These are phyloP conservation scores for Populus hybrid DNA, from an alignment of 441 rosid species.

Conservation along the genomic window DNA sequence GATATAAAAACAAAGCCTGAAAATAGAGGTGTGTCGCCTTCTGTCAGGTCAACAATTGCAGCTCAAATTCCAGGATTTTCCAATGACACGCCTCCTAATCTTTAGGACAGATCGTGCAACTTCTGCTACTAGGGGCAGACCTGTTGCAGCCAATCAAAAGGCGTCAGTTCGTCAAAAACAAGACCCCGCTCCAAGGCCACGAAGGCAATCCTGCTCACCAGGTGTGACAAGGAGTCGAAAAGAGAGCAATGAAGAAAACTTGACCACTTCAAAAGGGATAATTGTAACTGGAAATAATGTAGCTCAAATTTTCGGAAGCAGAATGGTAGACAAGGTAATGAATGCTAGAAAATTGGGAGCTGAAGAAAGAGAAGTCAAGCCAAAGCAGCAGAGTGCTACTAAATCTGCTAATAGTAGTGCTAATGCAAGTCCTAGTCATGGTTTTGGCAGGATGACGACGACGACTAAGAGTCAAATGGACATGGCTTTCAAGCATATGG, in stretches of 20 bases:
- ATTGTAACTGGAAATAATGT: slow-evolving; percentile 19
- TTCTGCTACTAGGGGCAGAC: slow-evolving; percentile 41
- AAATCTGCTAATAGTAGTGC: not conserved
- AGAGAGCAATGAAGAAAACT: slow-evolving; percentile 7
- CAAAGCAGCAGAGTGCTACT: slow-evolving; percentile 9
- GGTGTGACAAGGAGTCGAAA: slow-evolving; percentile 35
- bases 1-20: slow-evolving; percentile 21
- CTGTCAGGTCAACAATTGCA: slow-evolving; percentile 24
- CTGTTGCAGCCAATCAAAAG: slow-evolving; percentile 4
- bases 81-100: slow-evolving; percentile 34
- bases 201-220: slow-evolving; percentile 50
- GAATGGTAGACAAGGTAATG: slow-evolving; percentile 57
- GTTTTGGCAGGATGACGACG: slow-evolving; percentile 15
- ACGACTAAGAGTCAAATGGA: slow-evolving; percentile 22
- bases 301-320: slow-evolving; percentile 43
- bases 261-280: slow-evolving; percentile 9
- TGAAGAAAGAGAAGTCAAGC: slow-evolving; percentile 23
- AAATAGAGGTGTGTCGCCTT: slow-evolving; percentile 34
- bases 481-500: slow-evolving; percentile 23
- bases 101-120: slow-evolving; percentile 33
- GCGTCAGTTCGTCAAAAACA: slow-evolving; percentile 5
- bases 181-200: slow-evolving; percentile 11
- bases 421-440: not conserved
- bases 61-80: slow-evolving; percentile 27
- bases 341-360: slow-evolving; percentile 38